Conservation (phyloP, 2,329 filamentous ascomycete genomes). For the Orbilia blumenaviensis region DNA sequence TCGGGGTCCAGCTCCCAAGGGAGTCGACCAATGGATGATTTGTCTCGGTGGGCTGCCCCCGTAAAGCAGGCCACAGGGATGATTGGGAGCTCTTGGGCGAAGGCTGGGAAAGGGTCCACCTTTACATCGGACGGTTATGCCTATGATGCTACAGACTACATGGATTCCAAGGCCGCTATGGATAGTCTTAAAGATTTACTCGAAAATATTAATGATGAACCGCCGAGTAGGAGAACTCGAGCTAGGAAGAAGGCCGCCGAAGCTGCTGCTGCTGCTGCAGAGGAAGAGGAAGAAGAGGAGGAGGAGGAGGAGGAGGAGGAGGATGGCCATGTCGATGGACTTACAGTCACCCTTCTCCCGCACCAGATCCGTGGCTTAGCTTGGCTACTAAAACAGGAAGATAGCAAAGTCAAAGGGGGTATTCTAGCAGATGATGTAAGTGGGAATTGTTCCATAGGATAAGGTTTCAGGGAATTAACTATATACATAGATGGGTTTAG, state of each 20-base stretch:
- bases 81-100: constrained; percentile 51
- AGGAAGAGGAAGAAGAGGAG: constrained; percentile 65
- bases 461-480: not conserved
- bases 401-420: constrained; percentile 85
- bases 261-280: constrained; percentile 45
- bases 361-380: constrained; percentile 93
- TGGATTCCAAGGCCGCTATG: constrained; percentile 75
- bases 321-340: constrained; percentile 76
- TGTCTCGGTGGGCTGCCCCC: constrained; percentile 48
- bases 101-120: constrained; percentile 50
- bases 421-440: constrained; percentile 84
- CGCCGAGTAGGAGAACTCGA: constrained; percentile 62
- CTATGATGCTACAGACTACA: constrained; percentile 63
- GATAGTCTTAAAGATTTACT: constrained; percentile 83
- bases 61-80: constrained; percentile 37
- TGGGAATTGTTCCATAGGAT: constrained; percentile 5
- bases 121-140: constrained; percentile 43
- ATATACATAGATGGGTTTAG: constrained; percentile 76
- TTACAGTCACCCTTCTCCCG: constrained; percentile 86
- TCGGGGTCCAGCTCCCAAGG: not conserved
- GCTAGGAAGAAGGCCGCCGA: constrained; percentile 45
- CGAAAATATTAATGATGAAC: constrained; percentile 81
- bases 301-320: constrained; percentile 66
- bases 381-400: constrained; percentile 95
- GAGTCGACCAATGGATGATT: constrained; percentile 42